Evolutionary conservation across 345 rosid genomes (phyloP).

Genomic region (Jatropha curcas): DNA sequence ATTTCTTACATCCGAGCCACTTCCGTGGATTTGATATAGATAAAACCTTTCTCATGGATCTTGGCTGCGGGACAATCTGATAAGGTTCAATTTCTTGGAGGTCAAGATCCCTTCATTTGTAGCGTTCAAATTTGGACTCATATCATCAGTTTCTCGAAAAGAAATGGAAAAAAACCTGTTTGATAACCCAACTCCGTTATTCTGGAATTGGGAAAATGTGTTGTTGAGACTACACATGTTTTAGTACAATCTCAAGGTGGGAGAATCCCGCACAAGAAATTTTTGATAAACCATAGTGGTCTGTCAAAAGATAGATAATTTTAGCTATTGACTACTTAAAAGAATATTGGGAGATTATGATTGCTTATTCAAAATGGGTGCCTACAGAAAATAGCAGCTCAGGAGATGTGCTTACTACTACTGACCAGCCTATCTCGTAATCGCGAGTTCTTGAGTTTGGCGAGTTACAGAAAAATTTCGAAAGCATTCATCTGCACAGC

Average conservation of each 20-base stretch:
- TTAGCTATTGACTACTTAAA: constrained; percentile 53
- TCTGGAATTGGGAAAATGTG: constrained; percentile 29
- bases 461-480: constrained; percentile 59
- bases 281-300: constrained; percentile 48
- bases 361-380: constrained; percentile 79
- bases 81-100: constrained; percentile 39
- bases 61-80: constrained; percentile 65
- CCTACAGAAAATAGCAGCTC: constrained; percentile 58
- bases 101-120: constrained; percentile 35
- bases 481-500: constrained; percentile 53
- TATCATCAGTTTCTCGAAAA: constrained; percentile 31
- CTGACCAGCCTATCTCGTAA: constrained; percentile 62
- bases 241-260: constrained; percentile 43
- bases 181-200: constrained; percentile 28
- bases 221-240: constrained; percentile 29
- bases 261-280: constrained; percentile 46
- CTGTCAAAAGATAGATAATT: constrained; percentile 56
- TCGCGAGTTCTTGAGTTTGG: constrained; percentile 53
- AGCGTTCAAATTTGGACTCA: constrained; percentile 28
- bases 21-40: constrained; percentile 81
- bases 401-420: constrained; percentile 66
- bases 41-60: constrained; percentile 69
- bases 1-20: constrained; percentile 42
- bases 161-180: constrained; percentile 33
- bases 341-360: constrained; percentile 49